Evolutionary conservation across 371 early-diverging fungal species (phyloP), one percentile per base, ranked within the genome.

Genomic region (Basidiobolus meristosporus): DNA sequence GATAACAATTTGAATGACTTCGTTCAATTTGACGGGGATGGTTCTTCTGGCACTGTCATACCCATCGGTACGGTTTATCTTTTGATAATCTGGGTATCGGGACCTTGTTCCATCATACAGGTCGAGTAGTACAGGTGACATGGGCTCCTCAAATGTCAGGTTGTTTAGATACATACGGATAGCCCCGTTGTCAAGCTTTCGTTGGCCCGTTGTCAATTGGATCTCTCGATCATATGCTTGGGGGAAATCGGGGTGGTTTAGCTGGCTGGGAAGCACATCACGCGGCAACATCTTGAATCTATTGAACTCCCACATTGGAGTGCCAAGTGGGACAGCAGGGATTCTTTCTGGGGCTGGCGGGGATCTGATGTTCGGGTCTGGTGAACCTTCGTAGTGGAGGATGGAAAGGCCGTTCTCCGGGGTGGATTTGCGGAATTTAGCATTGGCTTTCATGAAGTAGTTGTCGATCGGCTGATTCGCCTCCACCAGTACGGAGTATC

Each of bases 401-500:
- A 50, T 47, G 20, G 50, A 56, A 36, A 33, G 16, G 31, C 47
- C 44, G 11, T 33, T 41, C 23, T 51, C 35, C 22, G 53, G 28
- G 3, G 46, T 45, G 0, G 41, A 34, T 14, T 16, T 48, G n/a
- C 41, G 38, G 0, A n/a, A 16, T 18, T 44, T 42, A 39, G 55
- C 48, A 2, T 39, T 33, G 22, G 56, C 55, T 2, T 53, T 36
- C 19, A 55, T 45, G 42, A 48, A 50, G 35, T 60, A 60, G 37
- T 55, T 57, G 5, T 31, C 46, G 18, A 53, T 42, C 0, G 48
- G 36, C 33, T 57, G 57, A 31, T 60, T 48, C 19, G 61, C 50
- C 14, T 48, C 38, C 17, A 62, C 47, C 5, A 62, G 32, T 10
- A 53, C 55, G 2, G 62, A 62, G 30, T 62, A 62, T 0, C 62